phyloP scores from a whole-genome alignment of 345 rosid species.

The Eucalyptus melliodora region DNA sequence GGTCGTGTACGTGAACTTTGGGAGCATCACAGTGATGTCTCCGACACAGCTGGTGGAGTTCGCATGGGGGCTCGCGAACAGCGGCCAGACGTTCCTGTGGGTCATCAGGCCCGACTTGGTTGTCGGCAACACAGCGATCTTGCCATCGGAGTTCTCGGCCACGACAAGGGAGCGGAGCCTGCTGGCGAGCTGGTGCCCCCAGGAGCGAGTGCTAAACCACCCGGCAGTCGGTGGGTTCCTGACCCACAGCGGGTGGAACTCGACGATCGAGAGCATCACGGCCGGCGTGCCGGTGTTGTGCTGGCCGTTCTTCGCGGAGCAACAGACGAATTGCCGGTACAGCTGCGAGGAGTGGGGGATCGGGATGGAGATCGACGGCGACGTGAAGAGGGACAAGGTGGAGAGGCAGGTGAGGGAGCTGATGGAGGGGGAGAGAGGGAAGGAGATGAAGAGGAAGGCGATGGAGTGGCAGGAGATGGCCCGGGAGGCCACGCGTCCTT shows the following conservation, averaged over 20 bases:
- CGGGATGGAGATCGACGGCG: constrained; percentile 43
- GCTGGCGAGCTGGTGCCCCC: constrained; percentile 44
- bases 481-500: not conserved
- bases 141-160: constrained; percentile 18
- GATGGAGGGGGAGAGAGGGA: constrained; percentile 37
- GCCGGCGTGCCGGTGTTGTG: constrained; percentile 39
- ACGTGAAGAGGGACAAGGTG: constrained; percentile 39
- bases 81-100: constrained; percentile 41
- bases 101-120: constrained; percentile 46
- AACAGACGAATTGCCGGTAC: constrained; percentile 41
- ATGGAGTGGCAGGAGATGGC: constrained; percentile 31
- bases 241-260: constrained; percentile 63
- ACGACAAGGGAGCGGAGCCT: constrained; percentile 25
- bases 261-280: constrained; percentile 33
- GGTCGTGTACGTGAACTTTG: constrained; percentile 51
- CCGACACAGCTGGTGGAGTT: constrained; percentile 31
- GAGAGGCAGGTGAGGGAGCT: constrained; percentile 34
- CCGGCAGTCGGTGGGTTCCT: constrained; percentile 40
- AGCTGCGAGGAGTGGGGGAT: constrained; percentile 38
- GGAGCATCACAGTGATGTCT: constrained; percentile 45
- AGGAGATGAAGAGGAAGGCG: constrained; percentile 36
- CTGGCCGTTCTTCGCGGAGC: constrained; percentile 65
- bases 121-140: constrained; percentile 17
- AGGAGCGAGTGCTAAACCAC: constrained; percentile 36
- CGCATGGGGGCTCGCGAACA: constrained; percentile 61